Base-by-base conservation (phyloP, 768 basidiomycete species). In the Porpolomopsis calyptriformis region DNA sequence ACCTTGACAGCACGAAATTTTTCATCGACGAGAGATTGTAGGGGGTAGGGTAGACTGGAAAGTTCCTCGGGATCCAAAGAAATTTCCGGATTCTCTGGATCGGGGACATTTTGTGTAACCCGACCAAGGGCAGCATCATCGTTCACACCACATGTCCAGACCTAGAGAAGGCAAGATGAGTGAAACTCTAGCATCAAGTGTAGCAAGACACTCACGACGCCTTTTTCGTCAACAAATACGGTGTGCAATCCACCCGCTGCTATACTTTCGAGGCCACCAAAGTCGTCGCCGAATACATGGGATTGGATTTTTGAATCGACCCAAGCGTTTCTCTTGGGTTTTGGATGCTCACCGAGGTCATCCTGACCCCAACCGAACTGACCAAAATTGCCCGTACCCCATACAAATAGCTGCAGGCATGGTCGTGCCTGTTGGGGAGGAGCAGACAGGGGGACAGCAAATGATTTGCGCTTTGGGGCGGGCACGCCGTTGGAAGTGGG, bases 381-480 rank as follows among this genome's bases (percentile, higher is more conserved):
- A 24, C 92, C 93, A 66, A 91, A 90, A 63, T 94, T 92, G 22
- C 91, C 92, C 9, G 83, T 80, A 5, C 94, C 94, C 77, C 87
- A 97, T 6, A 77, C 82, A 52, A 92, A 94, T 14, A 92, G 70
- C 34, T 82, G 73, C 11, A 78, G 72, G 26, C 81, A 71, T 16
- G 89, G 90, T 36, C 80, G 74, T 37, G 67, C 54, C 46, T 76
- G 73, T 39, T 67, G 57, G 7, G 77, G 74, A 23, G 78, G 71
- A 5, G 67, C 62, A 12, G 84, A 86, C 3, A 89, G 68, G 6
- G 76, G 66, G 53, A 82, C 85, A 56, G 82, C 74, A 50, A 80
- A 80, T 3, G 79, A 76, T 52, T 46, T 75, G 72, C 1, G 65
- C 64, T 22, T 60, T 55, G 22, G 64, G 62, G 57, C 60, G 58